phyloP scores from a whole-genome alignment of 768 basidiomycete genomes.

The Tephrocybe sp. region DNA sequence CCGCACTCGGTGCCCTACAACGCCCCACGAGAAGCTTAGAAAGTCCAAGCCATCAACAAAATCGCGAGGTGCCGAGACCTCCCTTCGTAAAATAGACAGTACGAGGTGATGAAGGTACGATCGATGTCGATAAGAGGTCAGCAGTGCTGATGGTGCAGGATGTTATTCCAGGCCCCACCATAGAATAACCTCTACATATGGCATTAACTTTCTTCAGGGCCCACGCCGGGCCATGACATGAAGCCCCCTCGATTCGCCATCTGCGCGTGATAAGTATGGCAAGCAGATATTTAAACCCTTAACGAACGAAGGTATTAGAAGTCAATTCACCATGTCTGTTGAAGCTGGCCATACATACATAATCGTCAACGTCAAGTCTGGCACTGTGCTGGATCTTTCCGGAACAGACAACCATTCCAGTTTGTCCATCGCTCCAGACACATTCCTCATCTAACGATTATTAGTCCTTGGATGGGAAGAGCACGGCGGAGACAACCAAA shows the following conservation, averaged over 20 bases:
- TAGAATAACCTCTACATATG: too few species aligned
- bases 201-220: too few species aligned
- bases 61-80: too few species aligned
- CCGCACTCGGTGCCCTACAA: too few species aligned
- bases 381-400: constrained; percentile 57
- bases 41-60: too few species aligned
- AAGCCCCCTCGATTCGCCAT: too few species aligned
- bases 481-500: too few species aligned
- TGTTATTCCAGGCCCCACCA: background rate
- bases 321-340: constrained; percentile 12
- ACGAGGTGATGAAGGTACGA: constrained; percentile 10
- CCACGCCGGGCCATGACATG: background rate
- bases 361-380: constrained; percentile 51
- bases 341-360: constrained; percentile 39
- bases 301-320: background rate
- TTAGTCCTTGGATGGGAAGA: too few species aligned
- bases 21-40: too few species aligned
- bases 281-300: background rate
- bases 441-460: too few species aligned
- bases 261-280: background rate
- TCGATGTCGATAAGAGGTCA: constrained; percentile 19
- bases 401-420: constrained; percentile 47
- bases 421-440: constrained; percentile 22
- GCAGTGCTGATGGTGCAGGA: background rate
- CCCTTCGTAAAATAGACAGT: background rate